These are phyloP conservation scores for Euryodendron excelsum DNA, from an alignment of 148 eudicot genomes.

Conservation along the genomic window DNA sequence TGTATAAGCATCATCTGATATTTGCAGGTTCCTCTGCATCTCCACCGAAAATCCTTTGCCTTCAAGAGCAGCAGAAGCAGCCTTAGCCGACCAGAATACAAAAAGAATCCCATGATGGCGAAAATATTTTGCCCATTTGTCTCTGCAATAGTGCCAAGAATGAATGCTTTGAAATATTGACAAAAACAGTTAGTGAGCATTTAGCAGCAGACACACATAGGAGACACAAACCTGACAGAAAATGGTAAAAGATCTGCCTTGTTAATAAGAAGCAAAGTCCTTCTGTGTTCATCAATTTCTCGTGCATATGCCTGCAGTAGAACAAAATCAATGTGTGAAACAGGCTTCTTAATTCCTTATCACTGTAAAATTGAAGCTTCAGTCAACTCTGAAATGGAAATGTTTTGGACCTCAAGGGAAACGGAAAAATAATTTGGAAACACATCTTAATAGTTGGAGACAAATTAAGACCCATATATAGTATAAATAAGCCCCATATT, in stretches of 20 bases:
- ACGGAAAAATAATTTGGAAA: not conserved
- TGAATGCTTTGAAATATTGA: not conserved
- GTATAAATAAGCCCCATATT: no score
- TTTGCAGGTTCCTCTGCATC: slow-evolving; percentile 31
- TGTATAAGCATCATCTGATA: slow-evolving; percentile 48
- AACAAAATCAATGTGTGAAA: slow-evolving; percentile 10
- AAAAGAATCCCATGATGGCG: slow-evolving; percentile 75
- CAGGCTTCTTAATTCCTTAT: not conserved
- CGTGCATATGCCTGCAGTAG: slow-evolving; percentile 68
- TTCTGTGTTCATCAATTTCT: slow-evolving; percentile 84
- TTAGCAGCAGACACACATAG: not conserved
- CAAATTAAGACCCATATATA: no score
- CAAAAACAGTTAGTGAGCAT: not conserved
- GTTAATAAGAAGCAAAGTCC: slow-evolving; percentile 86
- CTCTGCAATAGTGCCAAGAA: slow-evolving; percentile 41
- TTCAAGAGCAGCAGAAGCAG: slow-evolving; percentile 82
- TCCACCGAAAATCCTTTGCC: slow-evolving; percentile 44
- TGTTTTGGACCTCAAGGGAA: no score
- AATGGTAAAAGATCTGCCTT: slow-evolving; percentile 92
- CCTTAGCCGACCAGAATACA: slow-evolving; percentile 98
- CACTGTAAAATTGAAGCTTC: slow-evolving; percentile 1
- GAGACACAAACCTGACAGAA: slow-evolving; percentile 52
- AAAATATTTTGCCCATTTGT: slow-evolving; percentile 83
- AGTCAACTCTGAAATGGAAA: not conserved
- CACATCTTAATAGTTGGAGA: not conserved